Evolutionary conservation across 2,329 filamentous ascomycete species (phyloP), one percentile per base, ranked within the genome.

Genomic region (Trichoderma pleuroti): DNA sequence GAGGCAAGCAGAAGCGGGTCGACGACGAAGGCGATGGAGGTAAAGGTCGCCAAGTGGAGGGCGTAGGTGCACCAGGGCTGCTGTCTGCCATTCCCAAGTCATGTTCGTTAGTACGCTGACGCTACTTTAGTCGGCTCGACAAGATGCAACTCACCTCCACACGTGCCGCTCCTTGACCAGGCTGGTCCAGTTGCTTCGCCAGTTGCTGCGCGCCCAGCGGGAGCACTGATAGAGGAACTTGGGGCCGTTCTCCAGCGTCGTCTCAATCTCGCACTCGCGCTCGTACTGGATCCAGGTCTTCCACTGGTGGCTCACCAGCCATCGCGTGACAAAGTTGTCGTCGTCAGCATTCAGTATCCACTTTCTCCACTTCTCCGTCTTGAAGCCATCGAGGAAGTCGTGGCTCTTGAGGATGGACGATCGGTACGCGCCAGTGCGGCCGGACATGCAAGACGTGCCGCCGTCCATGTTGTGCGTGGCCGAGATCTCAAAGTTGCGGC

Each of bases 241-340:
- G 70, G 87, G 85, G 78, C 94, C 92, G 79, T 95, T 92, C 81
- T 98, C 95, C 52, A 98, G 86, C 4, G 94, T 98, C 30, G 95
- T 98, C 83, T 96, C 91, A 72, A 98, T 91, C 81, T 97, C 93
- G 76, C 93, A 97, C 78, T 97, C 93, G 61, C 87, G 89, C 80
- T 97, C 91, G 82, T 97, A 97, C 83, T 98, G 95, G 81, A 98
- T 92, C 86, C 93, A 95, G 26, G 94, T 98, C 83, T 97, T 93
- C 93, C 93, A 97, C 75, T 91, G 88, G 83, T 97, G 92, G 74
- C 90, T 92, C 75, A 98, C 94, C 77, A 98, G 87, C 95, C 95
- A 98, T 71, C 95, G 91, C 8, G 95, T 98, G 76, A 98, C 93
- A 83, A 98, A 98, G 83, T 98, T 98, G 85, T 98, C 95, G 80